Evolutionary conservation across 768 basidiomycete species (phyloP).

Genomic region (Amanita fuliginea): DNA sequence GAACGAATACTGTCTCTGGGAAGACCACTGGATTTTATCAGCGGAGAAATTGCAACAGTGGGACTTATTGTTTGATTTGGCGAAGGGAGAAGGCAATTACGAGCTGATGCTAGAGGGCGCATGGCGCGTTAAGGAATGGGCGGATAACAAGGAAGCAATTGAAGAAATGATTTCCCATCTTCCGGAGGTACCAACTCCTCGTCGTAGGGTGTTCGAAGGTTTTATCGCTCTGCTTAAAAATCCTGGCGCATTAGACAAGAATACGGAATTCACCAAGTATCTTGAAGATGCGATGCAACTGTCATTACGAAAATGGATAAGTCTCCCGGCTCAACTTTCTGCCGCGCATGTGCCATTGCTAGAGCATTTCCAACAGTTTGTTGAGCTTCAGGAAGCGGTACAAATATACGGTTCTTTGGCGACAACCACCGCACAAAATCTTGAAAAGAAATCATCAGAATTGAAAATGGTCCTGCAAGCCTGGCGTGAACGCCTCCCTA

Average conservation of each 20-base stretch:
- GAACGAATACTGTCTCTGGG: constrained; percentile 95
- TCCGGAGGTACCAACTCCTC: constrained; percentile 83
- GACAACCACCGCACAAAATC: constrained; percentile 74
- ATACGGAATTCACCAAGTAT: constrained; percentile 76
- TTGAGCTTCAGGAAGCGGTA: constrained; percentile 92
- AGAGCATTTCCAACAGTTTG: constrained; percentile 98
- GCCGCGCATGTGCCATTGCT: constrained; percentile 90
- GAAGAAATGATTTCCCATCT: constrained; percentile 75
- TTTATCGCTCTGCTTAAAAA: constrained; percentile 82
- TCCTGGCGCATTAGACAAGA: constrained; percentile 74
- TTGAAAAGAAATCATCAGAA: constrained; percentile 92
- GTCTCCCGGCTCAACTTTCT: constrained; percentile 76
- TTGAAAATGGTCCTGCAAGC: constrained; percentile 94
- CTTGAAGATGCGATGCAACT: constrained; percentile 96
- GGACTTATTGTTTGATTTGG: constrained; percentile 90
- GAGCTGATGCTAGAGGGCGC: constrained; percentile 92
- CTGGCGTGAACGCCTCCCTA: constrained; percentile 95
- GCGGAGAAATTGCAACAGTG: constrained; percentile 97
- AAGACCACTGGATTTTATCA: constrained; percentile 96
- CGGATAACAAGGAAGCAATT: constrained; percentile 60
- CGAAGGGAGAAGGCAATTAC: constrained; percentile 78
- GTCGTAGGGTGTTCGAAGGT: constrained; percentile 96
- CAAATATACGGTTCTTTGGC: constrained; percentile 89
- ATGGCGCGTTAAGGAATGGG: constrained; percentile 93
- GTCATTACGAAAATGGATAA: constrained; percentile 91